A percentile compares a stretch with the other conserved stretches of the same genome.
Evolutionary conservation across 73 alveolate species (phyloP).

Genomic region (Stentor roeselii): DNA sequence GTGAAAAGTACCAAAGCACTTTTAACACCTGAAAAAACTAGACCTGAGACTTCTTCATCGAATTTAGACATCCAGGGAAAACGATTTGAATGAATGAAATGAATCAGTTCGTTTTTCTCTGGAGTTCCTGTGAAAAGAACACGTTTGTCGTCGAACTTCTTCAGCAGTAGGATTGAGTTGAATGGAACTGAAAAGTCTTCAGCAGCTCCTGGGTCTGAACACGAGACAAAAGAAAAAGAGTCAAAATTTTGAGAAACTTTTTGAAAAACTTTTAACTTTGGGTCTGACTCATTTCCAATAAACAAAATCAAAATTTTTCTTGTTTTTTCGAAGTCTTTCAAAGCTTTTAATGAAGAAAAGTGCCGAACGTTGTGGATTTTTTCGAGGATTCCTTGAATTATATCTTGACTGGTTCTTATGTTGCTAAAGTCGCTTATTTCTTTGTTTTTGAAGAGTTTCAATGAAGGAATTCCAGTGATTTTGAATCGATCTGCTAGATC

Average conservation of each 20-base stretch:
- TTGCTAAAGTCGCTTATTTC: conserved; percentile 77
- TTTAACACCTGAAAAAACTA: conserved; percentile 73
- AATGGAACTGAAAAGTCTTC: conserved; percentile 46
- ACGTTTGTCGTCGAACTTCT: conserved; percentile 75
- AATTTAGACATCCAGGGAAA: conserved; percentile 84
- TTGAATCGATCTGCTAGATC: conserved; percentile 79
- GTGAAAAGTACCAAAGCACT: conserved; percentile 85
- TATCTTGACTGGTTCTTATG: conserved; percentile 88
- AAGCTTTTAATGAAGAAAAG: conserved; percentile 53
- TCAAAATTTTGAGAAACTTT: conserved; percentile 65
- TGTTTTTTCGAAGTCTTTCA: conserved; percentile 51
- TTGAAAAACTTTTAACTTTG: conserved; percentile 60
- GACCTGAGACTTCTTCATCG: conserved; percentile 81
- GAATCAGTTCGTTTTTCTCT: conserved; percentile 43
- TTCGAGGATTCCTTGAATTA: conserved; percentile 87
- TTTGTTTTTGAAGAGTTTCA: conserved; percentile 74
- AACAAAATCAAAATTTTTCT: conserved; percentile 46
- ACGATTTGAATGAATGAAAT: conserved; percentile 57
- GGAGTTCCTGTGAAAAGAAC: conserved; percentile 59
- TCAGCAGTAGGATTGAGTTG: conserved; percentile 61
- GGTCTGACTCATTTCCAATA: conserved; percentile 54
- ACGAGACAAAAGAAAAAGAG: conserved; percentile 69
- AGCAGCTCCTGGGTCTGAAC: conserved; percentile 53
- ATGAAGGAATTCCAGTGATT: conserved; percentile 94
- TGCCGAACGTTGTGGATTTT: conserved; percentile 79